Conservation (phyloP, 2,329 filamentous ascomycete genomes). For the Trichophyton simii region DNA sequence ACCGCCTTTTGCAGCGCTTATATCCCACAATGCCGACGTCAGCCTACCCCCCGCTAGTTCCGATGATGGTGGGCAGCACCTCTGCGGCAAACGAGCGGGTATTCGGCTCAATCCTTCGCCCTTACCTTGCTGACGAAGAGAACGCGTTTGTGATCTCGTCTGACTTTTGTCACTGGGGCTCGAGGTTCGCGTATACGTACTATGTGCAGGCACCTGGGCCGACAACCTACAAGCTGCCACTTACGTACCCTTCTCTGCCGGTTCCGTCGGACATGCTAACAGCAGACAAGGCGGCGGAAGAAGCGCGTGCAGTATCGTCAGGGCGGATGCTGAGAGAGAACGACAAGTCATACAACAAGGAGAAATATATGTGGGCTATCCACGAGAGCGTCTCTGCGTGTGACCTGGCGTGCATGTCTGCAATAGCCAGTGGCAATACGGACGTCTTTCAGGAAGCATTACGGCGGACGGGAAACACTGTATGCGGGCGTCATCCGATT, state of each 20-base stretch:
- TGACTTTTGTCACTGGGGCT: constrained; percentile 95
- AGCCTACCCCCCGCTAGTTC: constrained; percentile 62
- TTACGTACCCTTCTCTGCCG: constrained; percentile 21
- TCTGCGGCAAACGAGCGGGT: constrained; percentile 51
- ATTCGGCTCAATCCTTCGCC: constrained; percentile 59
- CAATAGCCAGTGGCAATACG: constrained; percentile 65
- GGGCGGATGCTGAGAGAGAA: constrained; percentile 22
- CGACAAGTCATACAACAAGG: constrained; percentile 19
- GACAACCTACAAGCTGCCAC: constrained; percentile 25
- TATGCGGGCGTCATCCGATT: constrained; percentile 91
- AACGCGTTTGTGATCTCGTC: constrained; percentile 84
- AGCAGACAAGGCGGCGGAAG: constrained; percentile 18
- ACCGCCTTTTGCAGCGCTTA: constrained; percentile 55
- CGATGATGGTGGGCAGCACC: constrained; percentile 74
- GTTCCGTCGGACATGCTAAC: constrained; percentile 22
- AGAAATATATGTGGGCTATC: constrained; percentile 40
- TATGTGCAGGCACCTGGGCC: constrained; percentile 45
- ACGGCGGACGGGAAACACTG: constrained; percentile 67
- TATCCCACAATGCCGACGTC: constrained; percentile 37
- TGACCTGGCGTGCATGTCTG: constrained; percentile 71
- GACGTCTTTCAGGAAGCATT: constrained; percentile 57
- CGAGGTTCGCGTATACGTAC: constrained; percentile 68
- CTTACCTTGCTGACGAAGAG: constrained; percentile 58
- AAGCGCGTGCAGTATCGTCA: constrained; percentile 20
- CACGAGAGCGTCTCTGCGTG: constrained; percentile 74